Evolutionary conservation across 768 basidiomycete genomes (phyloP), one percentile per base, ranked within the genome.

Genomic region (Macrolepiota albuminosa): DNA sequence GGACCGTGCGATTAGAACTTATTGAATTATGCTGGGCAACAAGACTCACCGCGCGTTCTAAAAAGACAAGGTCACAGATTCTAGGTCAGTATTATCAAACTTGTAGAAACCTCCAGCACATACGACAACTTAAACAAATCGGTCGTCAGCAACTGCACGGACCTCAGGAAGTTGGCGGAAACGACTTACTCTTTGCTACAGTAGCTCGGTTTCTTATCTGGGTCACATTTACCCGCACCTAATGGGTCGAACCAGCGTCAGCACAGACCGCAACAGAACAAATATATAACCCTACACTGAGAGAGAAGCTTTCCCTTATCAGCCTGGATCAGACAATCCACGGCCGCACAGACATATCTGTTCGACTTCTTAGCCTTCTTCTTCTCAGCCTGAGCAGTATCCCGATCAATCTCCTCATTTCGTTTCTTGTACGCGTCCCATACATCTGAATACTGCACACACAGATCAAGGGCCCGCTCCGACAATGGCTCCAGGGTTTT

Each of bases 151-250:
- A 18, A 58, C 11, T 29, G 1, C 2, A 18, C 21, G 24, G 10
- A 10, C 13, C 11, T 34, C 29, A 33, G 34, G n/a, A 39, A 47
- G 24, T 18, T 16, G 7, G 7, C 1, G 37, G 33, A 31, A 37
- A 9, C 14, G 11, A 61, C 63, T 63, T 67, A 74, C 64, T 69
- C 67, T 61, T 68, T 70, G 54, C 70, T 69, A 58, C 72, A 73
- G 55, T 73, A 74, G 37, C 64, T 65, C 3, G 72, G 73, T 48
- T 72, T 74, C 61, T 71, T 70, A 52, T 72, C 70, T 4, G 40
- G 26, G 49, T 74, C 72, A 53, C 73, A 72, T 55, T 63, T 63
- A 42, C 71, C 72, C 13, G 69, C 54, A 37, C 72, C 71, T 71
- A 54, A 10, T 13, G 8, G 16, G 10, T 18, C 26, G 50, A 56